Evolutionary conservation across 2,329 filamentous ascomycete genomes (phyloP), one percentile per base, ranked within the genome.

Genomic region (Orbilia quercus): DNA sequence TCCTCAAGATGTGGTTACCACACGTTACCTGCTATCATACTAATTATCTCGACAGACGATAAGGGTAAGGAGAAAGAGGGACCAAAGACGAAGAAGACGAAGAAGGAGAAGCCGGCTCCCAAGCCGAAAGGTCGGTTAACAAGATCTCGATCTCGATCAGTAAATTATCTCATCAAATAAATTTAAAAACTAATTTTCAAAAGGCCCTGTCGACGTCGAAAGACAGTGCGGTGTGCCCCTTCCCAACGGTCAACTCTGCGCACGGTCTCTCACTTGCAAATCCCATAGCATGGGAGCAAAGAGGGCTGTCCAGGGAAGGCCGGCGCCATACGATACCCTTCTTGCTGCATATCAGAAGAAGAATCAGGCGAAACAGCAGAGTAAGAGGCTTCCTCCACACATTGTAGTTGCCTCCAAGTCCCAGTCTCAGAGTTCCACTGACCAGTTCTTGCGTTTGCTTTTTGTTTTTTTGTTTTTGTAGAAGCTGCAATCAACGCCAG

Each of bases 311-410:
- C 90, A 91, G 3, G 93, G 93, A 0, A 86, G 93, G 74, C 95
- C 91, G 47, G 82, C 96, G 71, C 93, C 93, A 0, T 97, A 97
- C 79, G 92, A 96, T 80, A 95, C 96, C 89, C 83, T 97, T 40
- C 85, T 97, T 38, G 89, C 90, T 12, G 89, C 90, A 6, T 95
- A 95, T 79, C 91, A 95, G 81, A 97, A 98, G 85, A 98, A 97
- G 84, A 99, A 99, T 78, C 95, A 98, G 81, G 95, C 95, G 20
- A 96, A 96, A 79, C 91, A 96, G 82, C 95, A 98, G 81, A 96
- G 91, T 93, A 84, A 82, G 89, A 85, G 18, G 14, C n/a, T 36
- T 14, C n/a, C 1, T 47, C 55, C 44, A 14, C 22, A 57, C n/a
- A 16, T 34, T 50, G 22, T 23, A 50, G 34, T 11, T 28, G 42